Base-by-base conservation (phyloP, 805 yeast genomes). In the Brettanomyces anomalus region DNA sequence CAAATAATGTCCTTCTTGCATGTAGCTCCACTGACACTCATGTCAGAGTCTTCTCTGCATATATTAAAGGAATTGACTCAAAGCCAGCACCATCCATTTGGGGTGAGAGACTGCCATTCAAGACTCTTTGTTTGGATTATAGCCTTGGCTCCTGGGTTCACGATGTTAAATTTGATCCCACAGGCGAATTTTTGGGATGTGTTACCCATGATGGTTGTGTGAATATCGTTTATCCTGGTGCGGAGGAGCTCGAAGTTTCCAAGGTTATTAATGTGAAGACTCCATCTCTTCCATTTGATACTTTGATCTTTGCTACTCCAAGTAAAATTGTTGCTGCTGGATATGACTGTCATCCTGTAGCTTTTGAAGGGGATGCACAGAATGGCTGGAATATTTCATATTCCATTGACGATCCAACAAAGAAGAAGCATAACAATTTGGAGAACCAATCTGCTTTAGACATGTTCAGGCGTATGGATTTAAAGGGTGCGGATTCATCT, bases 31-130 rank as follows among this genome's bases (percentile, higher is more conserved):
- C 96, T 6, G 97, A 90, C 59, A 95, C 96, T 21, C 94, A 83
- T 56, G 85, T 84, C 38, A 72, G 96, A 46, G 95, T 90, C 30
- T 87, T 89, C 52, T 82, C 95, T 14, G 86, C 94, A 7, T 93
- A 72, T 61, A 72, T 93, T 60, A 93, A 93, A 67, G 87, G 93
- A 5, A 72, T 90, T 49, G 99, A 93, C 57, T 66, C 74, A 34
- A 85, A 85, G 55, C 96, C 96, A 1, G 77, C 68, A 21, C 76
- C 93, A 3, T 68, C 90, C 0, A 78, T 77, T 19, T 93, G 98
- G 97, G 99, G 97, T 44, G 83, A 85, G 47, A 81, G 90, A 58
- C 76, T 93, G 61, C 98, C 99, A 24, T 93, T 93, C 72, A 89
- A 84, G 64, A 87, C 95, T 1, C 64, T 87, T 46, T 81, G 89